Conservation (phyloP, 2,329 filamentous ascomycete species). For the Nothomitra cinnamomea region DNA sequence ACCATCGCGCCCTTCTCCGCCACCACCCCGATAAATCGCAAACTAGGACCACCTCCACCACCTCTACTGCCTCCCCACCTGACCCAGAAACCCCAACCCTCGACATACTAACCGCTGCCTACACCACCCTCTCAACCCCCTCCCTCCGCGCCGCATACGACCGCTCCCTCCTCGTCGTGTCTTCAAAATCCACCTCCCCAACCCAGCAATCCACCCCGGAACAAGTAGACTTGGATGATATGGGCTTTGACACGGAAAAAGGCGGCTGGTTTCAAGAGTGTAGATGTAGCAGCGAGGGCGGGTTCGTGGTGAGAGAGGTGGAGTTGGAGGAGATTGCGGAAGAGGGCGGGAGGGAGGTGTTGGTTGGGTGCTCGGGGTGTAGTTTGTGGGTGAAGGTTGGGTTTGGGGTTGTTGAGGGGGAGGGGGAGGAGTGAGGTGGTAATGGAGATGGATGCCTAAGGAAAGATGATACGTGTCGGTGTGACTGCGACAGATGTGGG, state of each 20-base stretch:
- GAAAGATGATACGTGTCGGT: too few species aligned
- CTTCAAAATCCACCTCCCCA: constrained; percentile 13
- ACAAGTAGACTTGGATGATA: too few species aligned
- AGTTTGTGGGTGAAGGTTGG: constrained; percentile 49
- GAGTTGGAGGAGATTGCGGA: constrained; percentile 34
- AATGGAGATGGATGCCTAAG: too few species aligned
- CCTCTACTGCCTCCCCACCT: neutral
- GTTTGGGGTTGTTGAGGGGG: constrained; percentile 37
- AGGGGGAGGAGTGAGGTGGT: neutral
- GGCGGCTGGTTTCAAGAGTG: constrained; percentile 29
- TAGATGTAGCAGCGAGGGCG: constrained; percentile 45
- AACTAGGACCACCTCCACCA: neutral
- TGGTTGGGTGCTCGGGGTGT: constrained; percentile 49
- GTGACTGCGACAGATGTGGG: too few species aligned
- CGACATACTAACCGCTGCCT: constrained; percentile 47
- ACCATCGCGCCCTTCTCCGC: constrained; percentile 44
- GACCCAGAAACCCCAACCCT: constrained; percentile 23
- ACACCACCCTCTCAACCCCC: constrained; percentile 35
- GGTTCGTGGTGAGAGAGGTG: constrained; percentile 39
- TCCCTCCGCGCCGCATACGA: constrained; percentile 37
- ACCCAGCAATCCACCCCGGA: constrained; percentile 24
- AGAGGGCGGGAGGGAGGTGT: constrained; percentile 29
- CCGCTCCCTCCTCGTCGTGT: constrained; percentile 23
- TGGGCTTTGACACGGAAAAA: too few species aligned
- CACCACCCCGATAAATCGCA: constrained; percentile 45